Evolutionary conservation across 805 yeast genomes (phyloP).

Genomic region (Saccharomycopsis fibuligera): DNA sequence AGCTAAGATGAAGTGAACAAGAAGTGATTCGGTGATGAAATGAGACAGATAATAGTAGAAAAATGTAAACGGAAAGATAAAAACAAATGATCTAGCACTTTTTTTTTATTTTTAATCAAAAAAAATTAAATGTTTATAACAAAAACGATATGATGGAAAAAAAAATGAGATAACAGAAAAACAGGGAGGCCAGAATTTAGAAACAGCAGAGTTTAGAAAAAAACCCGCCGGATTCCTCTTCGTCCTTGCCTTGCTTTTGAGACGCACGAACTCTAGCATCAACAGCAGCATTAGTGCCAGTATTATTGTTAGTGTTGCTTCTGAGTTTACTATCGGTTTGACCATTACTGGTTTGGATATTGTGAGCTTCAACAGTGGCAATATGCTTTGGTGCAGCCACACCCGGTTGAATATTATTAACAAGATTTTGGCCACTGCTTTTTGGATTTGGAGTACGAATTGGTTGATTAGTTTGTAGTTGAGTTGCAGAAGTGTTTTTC

Average conservation of each 20-base stretch:
- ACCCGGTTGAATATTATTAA: no score
- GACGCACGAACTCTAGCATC: slow-evolving; percentile 10
- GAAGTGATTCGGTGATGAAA: not conserved
- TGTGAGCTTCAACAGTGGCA: slow-evolving; percentile 10
- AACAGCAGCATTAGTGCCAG: not conserved
- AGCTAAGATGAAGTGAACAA: not conserved
- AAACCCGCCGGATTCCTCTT: slow-evolving; percentile 10
- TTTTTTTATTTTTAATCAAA: not conserved
- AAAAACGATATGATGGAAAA: not conserved
- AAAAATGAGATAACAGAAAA: not conserved
- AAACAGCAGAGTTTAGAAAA: slow-evolving; percentile 16
- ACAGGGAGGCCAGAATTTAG: not conserved
- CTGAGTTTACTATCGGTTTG: slow-evolving; percentile 20
- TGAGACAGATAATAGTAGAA: not conserved
- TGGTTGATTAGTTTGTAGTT: slow-evolving; percentile 17
- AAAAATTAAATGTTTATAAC: not conserved
- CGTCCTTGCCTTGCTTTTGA: slow-evolving; percentile 4
- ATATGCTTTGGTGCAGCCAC: not conserved
- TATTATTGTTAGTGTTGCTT: slow-evolving; percentile 15
- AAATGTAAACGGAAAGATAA: not conserved
- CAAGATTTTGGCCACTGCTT: not conserved
- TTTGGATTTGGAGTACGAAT: slow-evolving; percentile 7
- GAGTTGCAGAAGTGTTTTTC: slow-evolving; percentile 1
- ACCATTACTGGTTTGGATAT: slow-evolving; percentile 20
- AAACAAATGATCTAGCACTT: not conserved